Evolutionary conservation across 257 asterid species (phyloP).

Genomic region (Sherardia arvensis): DNA sequence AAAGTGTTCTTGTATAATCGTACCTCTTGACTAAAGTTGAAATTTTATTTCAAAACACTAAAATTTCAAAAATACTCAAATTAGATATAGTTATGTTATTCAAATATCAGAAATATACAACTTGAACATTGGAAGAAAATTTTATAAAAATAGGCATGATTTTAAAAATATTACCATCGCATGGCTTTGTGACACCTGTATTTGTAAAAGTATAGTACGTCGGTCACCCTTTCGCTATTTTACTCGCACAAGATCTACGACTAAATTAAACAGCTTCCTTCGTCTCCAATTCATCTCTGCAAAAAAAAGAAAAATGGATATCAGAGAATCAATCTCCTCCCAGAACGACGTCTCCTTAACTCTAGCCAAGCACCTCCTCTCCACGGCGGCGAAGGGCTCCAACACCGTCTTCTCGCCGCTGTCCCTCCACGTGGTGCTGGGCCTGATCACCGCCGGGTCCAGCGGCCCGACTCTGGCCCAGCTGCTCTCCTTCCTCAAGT

Average conservation of each 20-base stretch:
- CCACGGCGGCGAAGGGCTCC: conserved; percentile 15
- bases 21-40: too few species aligned
- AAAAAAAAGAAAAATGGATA: conserved; percentile 21
- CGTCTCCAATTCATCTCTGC: neutral
- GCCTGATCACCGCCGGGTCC: conserved; percentile 28
- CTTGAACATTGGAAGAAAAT: too few species aligned
- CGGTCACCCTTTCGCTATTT: neutral
- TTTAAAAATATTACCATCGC: neutral
- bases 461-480: conserved; percentile 25
- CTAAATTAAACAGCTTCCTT: neutral
- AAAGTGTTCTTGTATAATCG: too few species aligned
- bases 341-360: conserved; percentile 23
- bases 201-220: neutral
- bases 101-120: too few species aligned
- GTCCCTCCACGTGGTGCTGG: conserved; percentile 29
- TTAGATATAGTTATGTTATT: too few species aligned
- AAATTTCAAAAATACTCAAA: too few species aligned
- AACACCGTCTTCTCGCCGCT: conserved; percentile 34
- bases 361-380: conserved; percentile 16
- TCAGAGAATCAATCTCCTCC: conserved; percentile 22
- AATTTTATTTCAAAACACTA: too few species aligned
- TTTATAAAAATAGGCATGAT: neutral
- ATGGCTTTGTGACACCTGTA: neutral
- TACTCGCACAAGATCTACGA: neutral
- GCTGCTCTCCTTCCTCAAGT: conserved; percentile 27